Evolutionary conservation across 2,329 filamentous ascomycete species (phyloP).

Genomic region (Myriosclerotinia scirpicola): DNA sequence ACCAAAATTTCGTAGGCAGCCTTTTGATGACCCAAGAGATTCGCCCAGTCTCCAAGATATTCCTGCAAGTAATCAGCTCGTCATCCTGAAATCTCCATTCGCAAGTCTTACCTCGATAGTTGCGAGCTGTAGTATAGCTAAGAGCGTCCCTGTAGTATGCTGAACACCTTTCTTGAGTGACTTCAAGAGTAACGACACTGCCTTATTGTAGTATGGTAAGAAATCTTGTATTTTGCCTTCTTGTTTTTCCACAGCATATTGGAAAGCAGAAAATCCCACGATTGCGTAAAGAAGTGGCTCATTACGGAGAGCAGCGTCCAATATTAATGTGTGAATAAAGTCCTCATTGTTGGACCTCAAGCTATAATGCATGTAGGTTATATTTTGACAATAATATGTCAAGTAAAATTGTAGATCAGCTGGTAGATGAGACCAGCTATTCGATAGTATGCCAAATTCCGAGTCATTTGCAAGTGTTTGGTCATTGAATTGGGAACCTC

Average conservation of each 20-base stretch:
- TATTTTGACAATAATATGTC: slow-evolving; percentile 72
- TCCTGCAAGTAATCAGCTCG: slow-evolving; percentile 57
- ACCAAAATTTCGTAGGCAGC: slow-evolving; percentile 81
- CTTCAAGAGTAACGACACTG: slow-evolving; percentile 72
- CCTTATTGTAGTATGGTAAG: slow-evolving; percentile 85
- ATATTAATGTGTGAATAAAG: slow-evolving; percentile 72
- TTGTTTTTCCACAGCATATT: slow-evolving; percentile 69
- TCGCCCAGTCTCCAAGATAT: slow-evolving; percentile 93
- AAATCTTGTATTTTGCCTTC: slow-evolving; percentile 77
- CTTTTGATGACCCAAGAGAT: slow-evolving; percentile 87
- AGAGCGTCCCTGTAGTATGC: slow-evolving; percentile 69
- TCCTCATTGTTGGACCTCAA: slow-evolving; percentile 67
- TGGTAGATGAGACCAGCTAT: slow-evolving; percentile 59
- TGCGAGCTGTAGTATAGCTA: slow-evolving; percentile 88
- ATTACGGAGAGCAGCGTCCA: slow-evolving; percentile 71
- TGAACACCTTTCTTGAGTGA: slow-evolving; percentile 70
- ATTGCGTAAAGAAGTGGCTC: slow-evolving; percentile 84
- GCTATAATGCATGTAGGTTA: slow-evolving; percentile 81
- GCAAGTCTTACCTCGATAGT: slow-evolving; percentile 75
- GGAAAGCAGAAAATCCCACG: slow-evolving; percentile 86
- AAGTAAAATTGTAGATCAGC: slow-evolving; percentile 76
- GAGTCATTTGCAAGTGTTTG: slow-evolving; percentile 37
- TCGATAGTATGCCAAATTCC: slow-evolving; percentile 28
- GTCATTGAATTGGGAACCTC: slow-evolving; percentile 26
- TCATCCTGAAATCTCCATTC: slow-evolving; percentile 12